Base-by-base conservation (phyloP, 2,329 filamentous ascomycete genomes). In the Exophiala sp. region DNA sequence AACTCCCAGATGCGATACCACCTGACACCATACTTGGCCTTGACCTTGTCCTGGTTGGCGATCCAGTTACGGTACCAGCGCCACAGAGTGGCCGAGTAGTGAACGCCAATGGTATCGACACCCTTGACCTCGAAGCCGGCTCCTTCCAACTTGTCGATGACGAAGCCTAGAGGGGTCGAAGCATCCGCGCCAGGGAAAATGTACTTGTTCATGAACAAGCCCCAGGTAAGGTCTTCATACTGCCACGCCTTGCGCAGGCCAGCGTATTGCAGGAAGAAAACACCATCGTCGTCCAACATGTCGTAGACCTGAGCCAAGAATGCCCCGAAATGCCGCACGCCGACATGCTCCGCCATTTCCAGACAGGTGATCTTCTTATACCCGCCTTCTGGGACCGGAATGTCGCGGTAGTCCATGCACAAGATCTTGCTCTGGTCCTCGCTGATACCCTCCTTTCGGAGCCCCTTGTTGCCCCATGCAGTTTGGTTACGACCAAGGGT, bases 151-250 rank as follows among this genome's bases (percentile, higher is more conserved):
- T 82, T 82, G 69, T 88, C 82, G 62, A 95, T 76, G 63, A 93
- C 88, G 71, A 84, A 93, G 61, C 88, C 88, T 42, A 98, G 82
- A 44, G 93, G 93, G 51, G 89, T 95, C 37, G 88, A 95, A 45
- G 93, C 93, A 67, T 97, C 93, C 44, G 93, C 93, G 67, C 93
- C 93, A 27, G 90, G 93, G 80, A 97, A 97, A 69, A 97, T 79
- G 72, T 97, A 95, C 76, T 95, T 96, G 83, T 97, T 97, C 89
- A 97, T 95, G 80, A 96, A 97, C 40, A 97, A 79, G 68, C 93
- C 93, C 93, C 93, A 97, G 69, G 91, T 86, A 44, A 96, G 80
- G 73, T 97, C 91, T 77, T 97, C 90, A 66, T 95, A 97, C 71
- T 97, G 93, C 93, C 93, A 97, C 58, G 79, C 76, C 76, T 94